Evolutionary conservation across 1,284 basidiomycete genomes (phyloP).

Genomic region (Sporisorium exsertum): DNA sequence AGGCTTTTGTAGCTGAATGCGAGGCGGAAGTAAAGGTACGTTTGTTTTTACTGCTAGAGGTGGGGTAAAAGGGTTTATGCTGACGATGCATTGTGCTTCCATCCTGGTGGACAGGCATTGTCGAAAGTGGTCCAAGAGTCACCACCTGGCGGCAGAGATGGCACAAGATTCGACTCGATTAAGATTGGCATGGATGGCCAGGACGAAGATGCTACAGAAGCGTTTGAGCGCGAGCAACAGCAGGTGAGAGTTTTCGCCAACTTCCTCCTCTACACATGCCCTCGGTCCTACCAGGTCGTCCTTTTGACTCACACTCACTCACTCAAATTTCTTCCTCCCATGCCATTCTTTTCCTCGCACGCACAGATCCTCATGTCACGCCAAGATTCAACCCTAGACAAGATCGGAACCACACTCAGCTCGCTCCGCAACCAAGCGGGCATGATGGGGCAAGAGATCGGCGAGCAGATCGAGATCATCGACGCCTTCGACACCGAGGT

Average conservation of each 20-base stretch:
- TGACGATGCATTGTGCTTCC: not conserved
- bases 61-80: not conserved
- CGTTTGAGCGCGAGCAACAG: constrained; percentile 66
- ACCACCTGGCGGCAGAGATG: constrained; percentile 20
- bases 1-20: constrained; percentile 54
- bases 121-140: constrained; percentile 24
- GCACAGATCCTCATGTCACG: constrained; percentile 55
- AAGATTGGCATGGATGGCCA: constrained; percentile 46
- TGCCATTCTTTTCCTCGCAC: too few species aligned
- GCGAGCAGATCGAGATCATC: constrained; percentile 65
- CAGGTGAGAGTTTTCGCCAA: constrained; percentile 50
- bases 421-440: constrained; percentile 62
- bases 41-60: not conserved
- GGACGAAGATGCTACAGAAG: constrained; percentile 55
- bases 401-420: constrained; percentile 59
- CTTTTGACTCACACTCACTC: not conserved
- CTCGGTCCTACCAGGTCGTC: not conserved
- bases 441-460: constrained; percentile 64
- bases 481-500: constrained; percentile 64
- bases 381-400: constrained; percentile 65
- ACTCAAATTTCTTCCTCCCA: not conserved
- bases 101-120: constrained; percentile 21
- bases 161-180: constrained; percentile 29
- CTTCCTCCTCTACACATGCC: not conserved
- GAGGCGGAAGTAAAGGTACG: constrained; percentile 52